Conservation (phyloP, 2,329 filamentous ascomycete species). For the Diaporthe amygdali region DNA sequence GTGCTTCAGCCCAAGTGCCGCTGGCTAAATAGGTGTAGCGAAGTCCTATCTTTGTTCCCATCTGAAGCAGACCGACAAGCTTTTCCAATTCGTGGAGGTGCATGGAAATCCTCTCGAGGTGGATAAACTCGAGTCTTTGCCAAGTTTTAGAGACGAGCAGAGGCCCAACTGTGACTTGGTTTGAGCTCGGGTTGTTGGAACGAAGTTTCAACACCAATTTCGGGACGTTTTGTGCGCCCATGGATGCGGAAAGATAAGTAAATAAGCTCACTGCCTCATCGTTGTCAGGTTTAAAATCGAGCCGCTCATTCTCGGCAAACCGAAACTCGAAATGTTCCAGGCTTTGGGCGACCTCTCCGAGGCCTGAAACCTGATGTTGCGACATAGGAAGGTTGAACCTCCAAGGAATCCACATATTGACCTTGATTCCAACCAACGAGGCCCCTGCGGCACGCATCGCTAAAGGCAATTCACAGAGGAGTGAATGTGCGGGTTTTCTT, state of each 20-base stretch:
- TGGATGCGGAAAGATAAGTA: not conserved
- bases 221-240: not conserved
- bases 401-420: not conserved
- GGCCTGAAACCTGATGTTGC: not conserved
- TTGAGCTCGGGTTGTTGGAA: too few species aligned
- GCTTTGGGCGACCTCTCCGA: not conserved
- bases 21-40: too few species aligned
- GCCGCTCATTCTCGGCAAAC: not conserved
- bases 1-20: too few species aligned
- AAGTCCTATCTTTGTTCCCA: too few species aligned
- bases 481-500: not conserved
- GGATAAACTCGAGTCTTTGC: not conserved
- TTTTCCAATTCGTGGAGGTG: not conserved
- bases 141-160: not conserved
- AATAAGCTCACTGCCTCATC: not conserved
- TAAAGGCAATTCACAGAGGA: not conserved
- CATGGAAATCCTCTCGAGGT: not conserved
- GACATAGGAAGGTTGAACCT: rapidly evolving
- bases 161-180: too few species aligned
- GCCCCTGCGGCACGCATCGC: not conserved
- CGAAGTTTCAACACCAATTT: not conserved
- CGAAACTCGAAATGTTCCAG: not conserved
- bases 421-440: not conserved
- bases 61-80: not conserved
- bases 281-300: rapidly evolving